Evolutionary conservation across 2,329 filamentous ascomycete genomes (phyloP).

Genomic region (Byssothecium circinans): DNA sequence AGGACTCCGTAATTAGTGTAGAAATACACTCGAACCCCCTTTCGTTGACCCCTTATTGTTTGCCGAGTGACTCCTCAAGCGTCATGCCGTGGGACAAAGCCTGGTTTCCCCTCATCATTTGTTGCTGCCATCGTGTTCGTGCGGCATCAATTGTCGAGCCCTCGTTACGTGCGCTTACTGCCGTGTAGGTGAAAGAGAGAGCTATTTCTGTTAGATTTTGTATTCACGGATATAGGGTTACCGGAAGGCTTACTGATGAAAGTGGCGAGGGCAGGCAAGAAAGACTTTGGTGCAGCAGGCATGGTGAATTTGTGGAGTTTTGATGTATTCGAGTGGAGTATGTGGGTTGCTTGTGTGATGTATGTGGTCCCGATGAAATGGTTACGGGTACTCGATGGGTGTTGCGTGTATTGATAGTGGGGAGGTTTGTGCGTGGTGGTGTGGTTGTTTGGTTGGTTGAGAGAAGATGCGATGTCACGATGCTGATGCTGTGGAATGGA

Average conservation of each 20-base stretch:
- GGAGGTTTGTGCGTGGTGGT: not conserved
- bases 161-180: slow-evolving; percentile 35
- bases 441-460: slow-evolving; percentile 1
- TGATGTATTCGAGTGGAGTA: not conserved
- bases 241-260: slow-evolving; percentile 33
- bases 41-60: not conserved
- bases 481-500: slow-evolving; percentile 10
- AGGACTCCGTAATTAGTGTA: not conserved
- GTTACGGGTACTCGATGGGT: no score
- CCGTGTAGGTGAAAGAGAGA: slow-evolving; percentile 37
- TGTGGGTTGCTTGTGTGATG: not conserved
- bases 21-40: not conserved
- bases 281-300: slow-evolving; percentile 36
- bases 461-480: slow-evolving; percentile 3
- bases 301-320: slow-evolving; percentile 20
- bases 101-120: slow-evolving; percentile 15
- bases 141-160: slow-evolving; percentile 37
- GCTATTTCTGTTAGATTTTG: slow-evolving; percentile 19
- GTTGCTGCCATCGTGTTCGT: slow-evolving; percentile 37
- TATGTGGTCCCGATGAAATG: no score
- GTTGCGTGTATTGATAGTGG: not conserved
- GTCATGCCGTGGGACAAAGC: slow-evolving; percentile 3
- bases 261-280: slow-evolving; percentile 33
- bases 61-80: not conserved
- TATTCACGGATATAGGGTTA: not conserved